phyloP scores from a whole-genome alignment of 805 yeast species.

The Tetrapisispora nanseiensis region DNA sequence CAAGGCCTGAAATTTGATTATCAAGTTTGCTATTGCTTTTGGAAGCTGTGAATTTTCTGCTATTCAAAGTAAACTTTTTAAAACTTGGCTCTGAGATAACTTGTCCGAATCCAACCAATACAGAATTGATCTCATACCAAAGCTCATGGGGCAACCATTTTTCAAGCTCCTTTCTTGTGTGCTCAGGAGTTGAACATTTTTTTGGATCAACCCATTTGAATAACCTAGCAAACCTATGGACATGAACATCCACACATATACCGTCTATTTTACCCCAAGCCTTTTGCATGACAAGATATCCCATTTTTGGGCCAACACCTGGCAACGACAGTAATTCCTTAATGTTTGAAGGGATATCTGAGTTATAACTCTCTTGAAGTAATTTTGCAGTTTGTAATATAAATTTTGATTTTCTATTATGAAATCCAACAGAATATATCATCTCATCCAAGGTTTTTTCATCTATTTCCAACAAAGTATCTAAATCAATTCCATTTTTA shows the following conservation, averaged over 20 bases:
- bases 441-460: constrained; percentile 52
- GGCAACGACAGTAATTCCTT: constrained; percentile 62
- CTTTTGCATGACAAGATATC: constrained; percentile 63
- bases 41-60: constrained; percentile 38
- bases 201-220: constrained; percentile 63
- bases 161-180: constrained; percentile 58
- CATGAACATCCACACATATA: constrained; percentile 92
- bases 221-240: constrained; percentile 68
- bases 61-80: constrained; percentile 15
- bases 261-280: constrained; percentile 76
- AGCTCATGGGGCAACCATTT: constrained; percentile 61
- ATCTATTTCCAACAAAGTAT: constrained; percentile 40
- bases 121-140: constrained; percentile 81
- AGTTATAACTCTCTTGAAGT: constrained; percentile 38
- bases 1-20: constrained; percentile 10
- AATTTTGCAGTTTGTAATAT: constrained; percentile 53
- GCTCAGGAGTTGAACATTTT: constrained; percentile 56
- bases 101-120: constrained; percentile 91
- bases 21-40: constrained; percentile 18
- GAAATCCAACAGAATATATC: constrained; percentile 82
- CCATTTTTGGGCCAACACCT: constrained; percentile 97
- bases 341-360: constrained; percentile 66
- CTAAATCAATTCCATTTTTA: constrained; percentile 45
- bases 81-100: constrained; percentile 69
- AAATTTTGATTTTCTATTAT: constrained; percentile 63